These are phyloP conservation scores for Nicotiana obtusifolia DNA, from an alignment of 257 asterid genomes.

Conservation along the genomic window DNA sequence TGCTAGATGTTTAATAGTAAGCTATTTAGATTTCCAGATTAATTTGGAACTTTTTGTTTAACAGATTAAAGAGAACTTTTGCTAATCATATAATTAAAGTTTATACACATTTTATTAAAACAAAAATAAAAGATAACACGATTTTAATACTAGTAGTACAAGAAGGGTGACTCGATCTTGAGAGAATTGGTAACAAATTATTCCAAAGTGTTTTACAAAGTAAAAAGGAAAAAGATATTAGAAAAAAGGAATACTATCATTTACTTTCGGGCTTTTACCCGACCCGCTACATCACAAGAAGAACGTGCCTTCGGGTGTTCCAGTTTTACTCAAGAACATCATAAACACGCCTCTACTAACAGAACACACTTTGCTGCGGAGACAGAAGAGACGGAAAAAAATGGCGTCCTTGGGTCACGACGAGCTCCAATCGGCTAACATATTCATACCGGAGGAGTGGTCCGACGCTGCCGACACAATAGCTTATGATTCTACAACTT, in stretches of 20 bases:
- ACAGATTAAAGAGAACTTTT: too few relatives aligned
- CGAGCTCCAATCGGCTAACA: slow-evolving; percentile 35
- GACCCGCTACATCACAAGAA: not conserved
- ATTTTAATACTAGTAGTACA: too few relatives aligned
- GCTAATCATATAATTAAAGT: too few relatives aligned
- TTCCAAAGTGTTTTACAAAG: not conserved
- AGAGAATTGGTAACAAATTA: too few relatives aligned
- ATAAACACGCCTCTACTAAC: not conserved
- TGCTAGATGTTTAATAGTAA: too few relatives aligned
- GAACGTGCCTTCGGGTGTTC: not conserved
- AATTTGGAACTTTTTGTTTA: too few relatives aligned
- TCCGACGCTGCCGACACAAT: slow-evolving; percentile 51
- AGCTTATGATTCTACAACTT: slow-evolving; percentile 32
- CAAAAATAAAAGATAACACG: too few relatives aligned
- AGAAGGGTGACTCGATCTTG: too few relatives aligned
- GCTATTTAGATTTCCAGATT: too few relatives aligned
- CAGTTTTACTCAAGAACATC: not conserved
- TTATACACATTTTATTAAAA: too few relatives aligned
- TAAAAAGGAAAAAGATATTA: not conserved
- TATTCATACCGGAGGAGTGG: slow-evolving; percentile 70
- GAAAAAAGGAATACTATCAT: not conserved
- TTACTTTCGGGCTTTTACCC: not conserved
- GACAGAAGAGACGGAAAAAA: not conserved
- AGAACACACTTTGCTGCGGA: not conserved
- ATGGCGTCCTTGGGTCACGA: slow-evolving; percentile 18